A percentile compares a stretch with the other conserved stretches of the same genome.
Conservation (phyloP, 169 alveolate genomes). For the Eimeria zaria region DNA sequence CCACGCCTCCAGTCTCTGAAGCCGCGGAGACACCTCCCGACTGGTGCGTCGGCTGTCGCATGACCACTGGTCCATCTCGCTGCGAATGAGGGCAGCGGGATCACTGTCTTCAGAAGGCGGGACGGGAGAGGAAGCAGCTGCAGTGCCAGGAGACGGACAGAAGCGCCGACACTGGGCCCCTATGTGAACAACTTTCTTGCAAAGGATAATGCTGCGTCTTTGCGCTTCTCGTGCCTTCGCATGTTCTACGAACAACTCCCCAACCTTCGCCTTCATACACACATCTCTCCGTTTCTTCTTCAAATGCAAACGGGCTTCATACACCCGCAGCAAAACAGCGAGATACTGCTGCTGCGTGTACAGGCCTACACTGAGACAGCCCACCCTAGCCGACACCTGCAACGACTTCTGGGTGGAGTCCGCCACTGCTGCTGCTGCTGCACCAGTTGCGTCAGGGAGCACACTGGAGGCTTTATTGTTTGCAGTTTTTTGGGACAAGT, state of each 20-base stretch:
- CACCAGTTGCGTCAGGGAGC: not conserved
- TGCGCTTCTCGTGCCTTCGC: conserved; percentile 18
- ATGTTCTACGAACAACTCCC: conserved; percentile 78
- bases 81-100: conserved; percentile 38
- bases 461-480: not conserved
- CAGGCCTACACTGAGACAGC: conserved; percentile 68
- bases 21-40: conserved; percentile 7
- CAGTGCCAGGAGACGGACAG: conserved; percentile 16
- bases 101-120: conserved; percentile 37
- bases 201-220: conserved; percentile 58
- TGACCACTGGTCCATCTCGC: conserved; percentile 39
- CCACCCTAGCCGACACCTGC: conserved; percentile 51
- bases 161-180: conserved; percentile 66
- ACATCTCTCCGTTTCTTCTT: conserved; percentile 13
- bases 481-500: not conserved
- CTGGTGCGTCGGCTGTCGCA: conserved; percentile 45
- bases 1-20: conserved; percentile 26
- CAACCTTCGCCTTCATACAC: conserved; percentile 64
- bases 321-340: conserved; percentile 61
- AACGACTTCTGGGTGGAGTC: conserved; percentile 21
- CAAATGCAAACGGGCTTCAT: conserved; percentile 32
- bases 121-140: conserved; percentile 5
- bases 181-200: conserved; percentile 63
- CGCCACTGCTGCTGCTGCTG: not conserved
- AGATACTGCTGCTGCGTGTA: conserved; percentile 79